Percentiles rank a stretch among this genome's conserved stretches.
Evolutionary conservation across 192 early-diverging fungal species (phyloP).

Genomic region (Piromyces finnis): DNA sequence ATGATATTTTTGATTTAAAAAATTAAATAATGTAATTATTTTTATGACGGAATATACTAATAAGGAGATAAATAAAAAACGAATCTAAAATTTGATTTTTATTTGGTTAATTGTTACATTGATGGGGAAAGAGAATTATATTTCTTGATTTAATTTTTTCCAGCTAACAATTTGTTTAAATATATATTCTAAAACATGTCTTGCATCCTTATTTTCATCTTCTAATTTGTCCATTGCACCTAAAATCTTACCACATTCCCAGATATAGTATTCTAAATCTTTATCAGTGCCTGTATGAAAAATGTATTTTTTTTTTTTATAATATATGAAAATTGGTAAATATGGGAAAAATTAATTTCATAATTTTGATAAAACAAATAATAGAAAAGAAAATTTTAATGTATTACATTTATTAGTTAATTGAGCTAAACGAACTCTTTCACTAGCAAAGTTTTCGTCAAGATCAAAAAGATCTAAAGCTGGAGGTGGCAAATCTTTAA

Average conservation of each 20-base stretch:
- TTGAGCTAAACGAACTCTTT: constrained; percentile 27
- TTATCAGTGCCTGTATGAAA: constrained; percentile 33
- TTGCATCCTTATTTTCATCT: constrained; percentile 17
- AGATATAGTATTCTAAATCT: constrained; percentile 43
- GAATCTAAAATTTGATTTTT: no score
- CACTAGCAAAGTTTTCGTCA: constrained; percentile 38
- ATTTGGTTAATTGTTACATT: no score
- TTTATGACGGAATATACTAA: no score
- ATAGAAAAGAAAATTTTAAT: no score
- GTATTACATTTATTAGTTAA: constrained; percentile 37
- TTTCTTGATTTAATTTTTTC: constrained; percentile 20
- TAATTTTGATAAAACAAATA: no score
- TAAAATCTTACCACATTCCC: constrained; percentile 37
- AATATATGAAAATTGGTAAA: no score
- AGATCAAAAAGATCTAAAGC: constrained; percentile 41
- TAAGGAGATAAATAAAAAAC: no score
- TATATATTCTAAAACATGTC: constrained; percentile 32
- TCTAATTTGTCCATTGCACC: constrained; percentile 29
- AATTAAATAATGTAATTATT: no score
- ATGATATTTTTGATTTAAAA: no score
- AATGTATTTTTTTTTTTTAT: no score
- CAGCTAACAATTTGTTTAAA: constrained; percentile 32
- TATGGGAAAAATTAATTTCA: no score
- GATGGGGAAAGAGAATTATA: neutral
- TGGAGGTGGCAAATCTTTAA: constrained; percentile 35